Base-by-base conservation (phyloP, 768 basidiomycete species). In the Ephemerocybe angulata region DNA sequence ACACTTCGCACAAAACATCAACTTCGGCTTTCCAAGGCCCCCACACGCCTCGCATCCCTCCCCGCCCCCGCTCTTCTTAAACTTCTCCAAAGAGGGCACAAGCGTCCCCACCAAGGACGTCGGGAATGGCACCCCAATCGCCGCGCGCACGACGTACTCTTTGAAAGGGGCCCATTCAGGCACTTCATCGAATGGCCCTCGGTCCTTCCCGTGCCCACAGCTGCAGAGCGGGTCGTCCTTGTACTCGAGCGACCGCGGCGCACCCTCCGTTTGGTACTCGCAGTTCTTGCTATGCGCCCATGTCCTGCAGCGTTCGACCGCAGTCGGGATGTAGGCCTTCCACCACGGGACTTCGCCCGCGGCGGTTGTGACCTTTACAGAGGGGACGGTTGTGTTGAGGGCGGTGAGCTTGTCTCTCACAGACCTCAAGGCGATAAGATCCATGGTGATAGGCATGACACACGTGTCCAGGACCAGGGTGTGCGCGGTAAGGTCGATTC, bases 51-150 rank as follows among this genome's bases (percentile, higher is more conserved):
- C 38, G 29, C 64, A 65, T 27, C 15, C 27, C 8, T 31, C 49
- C 5, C 21, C 38, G 7, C n/a, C 28, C 21, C 19, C 43, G 33
- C 10, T 35, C 33, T 41, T 41, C 7, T 5, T 19, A 12, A 6
- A 25, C 51, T 25, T 21, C 37, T n/a, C 13, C 31, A 17, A 30
- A 4, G 15, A 11, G 19, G 8, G 19, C 44, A 25, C 11, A 8
- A 41, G 6, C 38, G 15, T 41, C 38, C 5, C 54, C 52, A 55
- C 82, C 78, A 58, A 81, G 52, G 80, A 70, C 17, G 77, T 72
- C 0, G 77, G 70, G 47, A 84, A 85, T 10, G 85, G 64, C 0
- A 80, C 83, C 2, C 75, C 69, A 38, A 86, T 65, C 0, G 80
- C 84, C 4, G 74, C 64, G 8, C 83, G 70, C 1, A 78, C 81